Evolutionary conservation across 192 early-diverging fungal species (phyloP).

Genomic region (Umbelopsis vinacea): DNA sequence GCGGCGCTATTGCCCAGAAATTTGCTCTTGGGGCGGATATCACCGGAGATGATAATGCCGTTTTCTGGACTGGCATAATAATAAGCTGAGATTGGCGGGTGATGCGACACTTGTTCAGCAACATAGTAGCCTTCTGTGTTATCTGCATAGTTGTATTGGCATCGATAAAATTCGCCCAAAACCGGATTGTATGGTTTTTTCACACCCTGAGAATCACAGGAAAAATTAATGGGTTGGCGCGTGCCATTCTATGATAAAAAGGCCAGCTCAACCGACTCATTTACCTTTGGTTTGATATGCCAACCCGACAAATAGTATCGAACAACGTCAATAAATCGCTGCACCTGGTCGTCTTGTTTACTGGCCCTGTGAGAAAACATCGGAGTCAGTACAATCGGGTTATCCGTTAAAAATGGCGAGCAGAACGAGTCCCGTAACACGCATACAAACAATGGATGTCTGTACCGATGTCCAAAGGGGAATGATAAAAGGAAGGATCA

Average conservation of each 20-base stretch:
- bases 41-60: conserved; percentile 77
- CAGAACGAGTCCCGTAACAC: neutral
- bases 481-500: neutral
- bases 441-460: too few species aligned
- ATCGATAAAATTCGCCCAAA: conserved; percentile 91
- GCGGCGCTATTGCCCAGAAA: conserved; percentile 92
- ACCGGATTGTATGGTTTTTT: conserved; percentile 97
- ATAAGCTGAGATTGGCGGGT: conserved; percentile 89
- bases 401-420: neutral
- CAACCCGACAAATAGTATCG: conserved; percentile 92
- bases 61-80: conserved; percentile 85
- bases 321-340: conserved; percentile 83
- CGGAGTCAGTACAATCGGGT: conserved; percentile 8
- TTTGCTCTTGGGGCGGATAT: conserved; percentile 83
- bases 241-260: neutral
- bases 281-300: conserved; percentile 92
- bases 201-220: conserved; percentile 63
- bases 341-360: conserved; percentile 69
- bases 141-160: conserved; percentile 74
- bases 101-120: conserved; percentile 93
- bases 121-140: conserved; percentile 76
- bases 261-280: neutral
- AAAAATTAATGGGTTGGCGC: neutral
- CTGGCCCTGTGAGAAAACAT: conserved; percentile 29
- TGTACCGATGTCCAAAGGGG: neutral